Conservation (phyloP, 2,329 filamentous ascomycete species). For the Verticillium zaregamsianum region DNA sequence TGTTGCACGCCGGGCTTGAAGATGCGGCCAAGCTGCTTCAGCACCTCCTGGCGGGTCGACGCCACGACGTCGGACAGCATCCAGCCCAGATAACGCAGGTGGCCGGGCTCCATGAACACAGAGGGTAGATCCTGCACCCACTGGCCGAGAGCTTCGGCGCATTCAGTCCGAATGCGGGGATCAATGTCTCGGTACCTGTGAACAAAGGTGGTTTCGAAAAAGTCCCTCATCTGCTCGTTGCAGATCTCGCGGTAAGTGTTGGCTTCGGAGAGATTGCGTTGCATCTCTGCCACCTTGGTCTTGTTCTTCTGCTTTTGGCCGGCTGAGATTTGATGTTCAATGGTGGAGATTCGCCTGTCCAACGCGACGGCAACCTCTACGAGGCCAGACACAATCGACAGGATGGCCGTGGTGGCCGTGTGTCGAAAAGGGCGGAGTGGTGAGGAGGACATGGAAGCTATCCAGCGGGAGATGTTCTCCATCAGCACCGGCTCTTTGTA, state of each 20-base stretch:
- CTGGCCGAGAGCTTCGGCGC: constrained; percentile 76
- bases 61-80: constrained; percentile 79
- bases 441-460: constrained; percentile 86
- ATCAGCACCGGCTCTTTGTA: constrained; percentile 75
- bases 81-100: constrained; percentile 93
- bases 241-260: constrained; percentile 66
- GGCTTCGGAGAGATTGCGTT: constrained; percentile 67
- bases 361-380: constrained; percentile 70
- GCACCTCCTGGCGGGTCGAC: constrained; percentile 74
- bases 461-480: constrained; percentile 87
- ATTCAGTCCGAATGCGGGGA: constrained; percentile 81
- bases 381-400: constrained; percentile 75
- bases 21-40: constrained; percentile 76
- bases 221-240: constrained; percentile 71
- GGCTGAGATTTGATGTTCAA: constrained; percentile 72
- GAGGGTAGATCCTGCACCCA: constrained; percentile 87
- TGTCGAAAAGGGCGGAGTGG: constrained; percentile 86
- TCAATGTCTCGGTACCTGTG: constrained; percentile 96
- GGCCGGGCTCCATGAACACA: constrained; percentile 84
- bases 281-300: constrained; percentile 67
- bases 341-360: constrained; percentile 67
- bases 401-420: constrained; percentile 80
- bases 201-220: constrained; percentile 89
- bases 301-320: constrained; percentile 75
- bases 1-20: constrained; percentile 80